Evolutionary conservation across 2,329 filamentous ascomycete genomes (phyloP), one percentile per base, ranked within the genome.

Genomic region (Neofusicoccum kwambonambiense): DNA sequence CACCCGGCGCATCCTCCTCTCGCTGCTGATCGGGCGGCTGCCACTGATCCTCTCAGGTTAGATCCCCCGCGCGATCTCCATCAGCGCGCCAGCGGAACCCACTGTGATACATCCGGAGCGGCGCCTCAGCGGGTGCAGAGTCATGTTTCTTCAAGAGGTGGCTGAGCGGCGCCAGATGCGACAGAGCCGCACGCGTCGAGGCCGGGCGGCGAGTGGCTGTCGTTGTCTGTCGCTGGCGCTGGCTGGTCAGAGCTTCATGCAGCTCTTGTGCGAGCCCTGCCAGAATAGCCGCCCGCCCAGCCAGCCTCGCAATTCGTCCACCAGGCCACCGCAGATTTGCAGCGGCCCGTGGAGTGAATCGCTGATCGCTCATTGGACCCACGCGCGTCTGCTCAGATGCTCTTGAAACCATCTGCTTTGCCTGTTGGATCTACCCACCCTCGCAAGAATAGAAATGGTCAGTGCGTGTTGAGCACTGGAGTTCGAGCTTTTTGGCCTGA

Each of bases 111-210:
- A 47, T 64, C 62, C 51, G 61, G 49, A 13, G 13, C n/a, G 41
- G 4, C 39, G 61, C 61, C 61, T 49, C 42, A 27, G 47, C n/a
- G 47, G 42, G 34, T 51, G 60, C 45, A 62, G 45, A 62, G 19
- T 51, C 39, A 56, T 63, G 61, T 54, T 54, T n/a, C 61, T 37
- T 27, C 39, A 39, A 12, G 37, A 34, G 34, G 61, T 63, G 61
- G 61, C 61, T 63, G 61, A 45, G 61, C 61, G 42, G 61, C 61
- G 61, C 11, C 49, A 63, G 61, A 44, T 63, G 61, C 49, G 49
- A 60, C 58, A 62, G 58, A 62, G 58, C 58, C 58, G 58, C 58
- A 62, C 58, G 45, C 39, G 13, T 9, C 9, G 13, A 19, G 31
- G 17, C 3, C 5, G 27, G 17, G 27, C 22, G 15, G 11, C 35